Percentiles rank a stretch among this genome's conserved stretches.
These are phyloP conservation scores for Cephalotrichum gorgonifer DNA, from an alignment of 2,329 filamentous ascomycete species.

Conservation along the genomic window DNA sequence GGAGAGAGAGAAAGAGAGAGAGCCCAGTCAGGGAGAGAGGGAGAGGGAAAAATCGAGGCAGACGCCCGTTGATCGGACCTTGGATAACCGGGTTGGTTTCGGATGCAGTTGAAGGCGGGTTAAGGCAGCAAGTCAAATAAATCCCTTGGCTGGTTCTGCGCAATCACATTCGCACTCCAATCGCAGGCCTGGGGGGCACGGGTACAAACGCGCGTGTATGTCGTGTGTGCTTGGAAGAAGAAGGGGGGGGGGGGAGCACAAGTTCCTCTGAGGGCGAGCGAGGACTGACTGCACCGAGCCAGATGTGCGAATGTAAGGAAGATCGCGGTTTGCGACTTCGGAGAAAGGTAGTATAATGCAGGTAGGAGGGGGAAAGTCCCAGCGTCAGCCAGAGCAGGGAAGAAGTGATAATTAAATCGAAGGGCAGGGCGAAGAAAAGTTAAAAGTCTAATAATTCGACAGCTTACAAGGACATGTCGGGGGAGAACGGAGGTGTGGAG, in stretches of 20 bases:
- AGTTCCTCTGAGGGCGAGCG: not conserved
- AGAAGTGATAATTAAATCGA: not conserved
- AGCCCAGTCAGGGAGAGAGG: not conserved
- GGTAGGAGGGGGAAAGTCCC: not conserved
- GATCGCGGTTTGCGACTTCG: not conserved
- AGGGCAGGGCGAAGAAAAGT: not conserved
- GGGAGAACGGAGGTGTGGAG: constrained; percentile 2
- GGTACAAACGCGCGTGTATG: not conserved
- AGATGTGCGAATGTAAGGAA: not conserved
- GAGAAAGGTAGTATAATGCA: not conserved
- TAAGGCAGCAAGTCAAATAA: not conserved
- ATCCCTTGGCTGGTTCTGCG: not conserved
- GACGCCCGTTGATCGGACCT: not conserved
- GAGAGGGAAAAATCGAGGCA: not conserved
- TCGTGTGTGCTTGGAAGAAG: not conserved
- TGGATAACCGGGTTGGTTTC: not conserved
- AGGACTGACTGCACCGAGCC: not conserved
- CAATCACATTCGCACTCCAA: not conserved
- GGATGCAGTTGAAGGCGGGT: not conserved
- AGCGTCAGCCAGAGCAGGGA: not conserved
- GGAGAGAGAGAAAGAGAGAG: too few relatives aligned
- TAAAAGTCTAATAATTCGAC: not conserved
- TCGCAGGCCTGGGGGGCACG: not conserved
- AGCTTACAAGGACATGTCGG: not conserved
- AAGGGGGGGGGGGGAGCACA: too few relatives aligned